Percentiles rank a stretch among this genome's conserved stretches.
phyloP scores from a whole-genome alignment of 176 grass and related monocot genomes.

The maize (Zea mays) region Zm-B73-REFERENCE-NAM-5.0 NC_050101.1:133175501-133176000 shows the following conservation, averaged over 20 bases:
- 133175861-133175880: slow-evolving; percentile 49
- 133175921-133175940: slow-evolving; percentile 41
- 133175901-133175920: slow-evolving; percentile 64
- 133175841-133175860: slow-evolving; percentile 65
- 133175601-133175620: slow-evolving; percentile 62
- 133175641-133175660: slow-evolving; percentile 55
- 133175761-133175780: slow-evolving; percentile 52
- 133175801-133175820: slow-evolving; percentile 50
- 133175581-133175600: slow-evolving; percentile 46
- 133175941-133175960: slow-evolving; percentile 56
- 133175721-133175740: slow-evolving; percentile 44
- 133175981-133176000: slow-evolving; percentile 56
- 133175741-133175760: slow-evolving; percentile 57
- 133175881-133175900: slow-evolving; percentile 66
- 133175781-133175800: slow-evolving; percentile 49
- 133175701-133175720: slow-evolving; percentile 56
- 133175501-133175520: slow-evolving; percentile 54
- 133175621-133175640: slow-evolving; percentile 40
- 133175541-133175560: slow-evolving; percentile 64
- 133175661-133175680: slow-evolving; percentile 49
- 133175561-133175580: slow-evolving; percentile 55
- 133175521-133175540: slow-evolving; percentile 52
- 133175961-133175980: slow-evolving; percentile 51
- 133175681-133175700: slow-evolving; percentile 39
- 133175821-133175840: slow-evolving; percentile 57